These are phyloP conservation scores for Murraya koenigii DNA, from an alignment of 345 rosid genomes.

Conservation along the genomic window DNA sequence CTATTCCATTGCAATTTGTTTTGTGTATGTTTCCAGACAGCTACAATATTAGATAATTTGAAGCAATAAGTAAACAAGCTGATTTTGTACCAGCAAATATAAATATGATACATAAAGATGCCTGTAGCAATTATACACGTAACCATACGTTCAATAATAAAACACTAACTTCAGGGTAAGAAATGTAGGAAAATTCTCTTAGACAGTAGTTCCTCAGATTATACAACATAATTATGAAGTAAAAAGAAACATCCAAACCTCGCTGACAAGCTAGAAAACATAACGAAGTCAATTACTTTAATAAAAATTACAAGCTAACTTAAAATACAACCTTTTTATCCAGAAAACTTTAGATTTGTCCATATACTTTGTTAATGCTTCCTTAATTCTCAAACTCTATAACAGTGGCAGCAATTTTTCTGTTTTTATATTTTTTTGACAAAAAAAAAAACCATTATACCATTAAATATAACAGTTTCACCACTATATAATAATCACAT, in stretches of 20 bases:
- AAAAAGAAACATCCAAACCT: not conserved
- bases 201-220: not conserved
- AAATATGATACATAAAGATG: not conserved
- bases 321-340: not conserved
- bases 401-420: not conserved
- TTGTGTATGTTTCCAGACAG: not conserved
- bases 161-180: not conserved
- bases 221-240: not conserved
- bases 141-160: not conserved
- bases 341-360: not conserved
- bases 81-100: not conserved
- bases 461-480: not conserved
- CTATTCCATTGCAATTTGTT: not conserved
- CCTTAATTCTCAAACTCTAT: not conserved
- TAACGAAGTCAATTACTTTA: not conserved
- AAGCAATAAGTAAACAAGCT: not conserved
- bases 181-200: not conserved
- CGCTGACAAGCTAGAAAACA: not conserved
- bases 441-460: not conserved
- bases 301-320: not conserved
- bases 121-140: not conserved
- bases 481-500: not conserved
- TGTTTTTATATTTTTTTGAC: too few relatives aligned
- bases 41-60: not conserved
- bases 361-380: not conserved